Base-by-base conservation (phyloP, 2,329 filamentous ascomycete species). In the Curvularia lunata region DNA sequence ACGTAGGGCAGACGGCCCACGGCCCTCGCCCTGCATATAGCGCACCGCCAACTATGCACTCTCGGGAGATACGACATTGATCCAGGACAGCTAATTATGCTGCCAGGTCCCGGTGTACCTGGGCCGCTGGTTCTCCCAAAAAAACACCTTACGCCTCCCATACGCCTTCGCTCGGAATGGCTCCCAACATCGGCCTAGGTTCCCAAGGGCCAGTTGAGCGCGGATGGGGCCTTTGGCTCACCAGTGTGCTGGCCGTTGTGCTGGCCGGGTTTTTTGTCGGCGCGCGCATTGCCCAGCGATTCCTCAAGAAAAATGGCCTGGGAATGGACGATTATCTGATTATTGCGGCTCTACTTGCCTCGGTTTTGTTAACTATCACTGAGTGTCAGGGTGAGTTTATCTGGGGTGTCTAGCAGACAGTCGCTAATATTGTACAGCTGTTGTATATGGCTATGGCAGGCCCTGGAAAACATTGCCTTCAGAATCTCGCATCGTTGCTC, bases 291-390 rank as follows among this genome's bases (percentile, higher is more conserved):
- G 19, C 52, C 12, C 66, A 70, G 41, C 56, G 67, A 28, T 38
- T 57, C 9, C 42, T 60, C 42, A 68, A 64, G 54, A 58, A 55
- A 21, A 64, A 51, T 25, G 61, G 66, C 3, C n/a, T 68, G 1
- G 67, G 66, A 19, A 32, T 62, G 48, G 66, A 70, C 41, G 66
- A 70, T 48, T 67, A 67, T 37, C 62, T 65, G 59, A 68, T 70
- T n/a, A 56, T 70, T 7, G 61, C 58, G 9, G 61, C 67, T 25
- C 51, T 68, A 37, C 28, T 64, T 4, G 61, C 59, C 4, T 68
- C 66, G 25, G 58, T 61, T 8, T 18, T 70, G 21, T 37, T 70
- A 9, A 66, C 64, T 12, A 19, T 70, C 25, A 68, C 66, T 27
- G 67, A 69, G 41, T 68, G 66, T 52, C 66, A 67, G 63, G 67